Base-by-base conservation (phyloP, 768 basidiomycete species). In the Podaxis sp. region DNA sequence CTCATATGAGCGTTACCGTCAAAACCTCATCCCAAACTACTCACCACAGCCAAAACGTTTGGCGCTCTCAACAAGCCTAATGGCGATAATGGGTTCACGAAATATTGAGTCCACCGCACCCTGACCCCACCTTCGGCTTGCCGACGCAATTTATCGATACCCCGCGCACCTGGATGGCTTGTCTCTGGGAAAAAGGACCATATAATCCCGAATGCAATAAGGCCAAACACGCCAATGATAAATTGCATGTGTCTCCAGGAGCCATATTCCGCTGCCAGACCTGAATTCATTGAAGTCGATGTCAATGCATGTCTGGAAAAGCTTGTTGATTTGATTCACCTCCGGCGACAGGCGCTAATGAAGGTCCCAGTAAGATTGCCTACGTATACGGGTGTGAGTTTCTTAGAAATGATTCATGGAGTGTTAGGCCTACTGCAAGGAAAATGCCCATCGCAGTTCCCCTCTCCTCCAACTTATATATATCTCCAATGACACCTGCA, bases 381-480 rank as follows among this genome's bases (percentile, higher is more conserved):
- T 84, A 62, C 5, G 38, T 13, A 18, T n/a, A 23, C 4, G 79
- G 78, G 82, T 3, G 32, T 32, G 80, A 79, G n/a, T 23, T 27
- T n/a, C 61, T 3, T 38, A 1, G 27, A 27, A 5, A n/a, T 18
- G 16, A 1, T 7, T 44, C 13, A 35, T 25, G 23, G 36, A 32
- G 55, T 14, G 59, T 10, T 9, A 44, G 11, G 68, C 6, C 74
- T 50, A 86, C 85, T 0, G 76, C 80, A 59, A 83, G 78, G 66
- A 84, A 86, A 1, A 85, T 71, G 0, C 86, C 87, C 75, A 87
- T 83, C 0, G 84, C 85, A 2, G 77, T 74, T 9, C 77, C 85
- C 35, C 86, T 74, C 64, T 89, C 83, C 58, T 89, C 88, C 1
- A 87, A 66, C 57, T 71, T 79, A 68, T 87, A 89, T 3, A 90